Percentiles rank a stretch among this genome's conserved stretches.
Conservation (phyloP, 768 basidiomycete genomes). For the Punctularia strigosozonata region DNA sequence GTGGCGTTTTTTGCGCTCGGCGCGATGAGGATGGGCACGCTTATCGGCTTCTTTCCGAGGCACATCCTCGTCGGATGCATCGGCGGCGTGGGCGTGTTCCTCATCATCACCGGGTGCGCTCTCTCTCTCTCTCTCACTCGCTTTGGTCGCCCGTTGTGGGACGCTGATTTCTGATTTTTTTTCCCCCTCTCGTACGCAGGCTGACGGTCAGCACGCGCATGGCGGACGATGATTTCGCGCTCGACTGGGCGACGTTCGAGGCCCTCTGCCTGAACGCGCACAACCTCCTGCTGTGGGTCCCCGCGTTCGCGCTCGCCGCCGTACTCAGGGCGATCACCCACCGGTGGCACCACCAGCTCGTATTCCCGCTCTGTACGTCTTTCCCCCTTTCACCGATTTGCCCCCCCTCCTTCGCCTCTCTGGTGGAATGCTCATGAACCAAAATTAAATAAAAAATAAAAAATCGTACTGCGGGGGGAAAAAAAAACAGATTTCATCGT, state of each 20-base stretch:
- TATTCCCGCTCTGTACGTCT: constrained; percentile 77
- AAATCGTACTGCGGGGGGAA: no score
- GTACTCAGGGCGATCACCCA: constrained; percentile 72
- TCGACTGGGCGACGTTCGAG: constrained; percentile 51
- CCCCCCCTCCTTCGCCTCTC: no score
- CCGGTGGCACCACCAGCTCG: constrained; percentile 73
- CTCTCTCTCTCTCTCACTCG: background rate
- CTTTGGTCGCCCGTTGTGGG: background rate
- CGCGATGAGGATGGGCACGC: constrained; percentile 64
- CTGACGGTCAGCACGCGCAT: constrained; percentile 79
- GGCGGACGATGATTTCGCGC: constrained; percentile 63
- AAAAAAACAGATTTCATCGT: constrained; percentile 51
- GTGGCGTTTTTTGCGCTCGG: constrained; percentile 83
- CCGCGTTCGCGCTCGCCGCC: constrained; percentile 68
- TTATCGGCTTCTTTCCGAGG: constrained; percentile 93
- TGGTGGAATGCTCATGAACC: no score
- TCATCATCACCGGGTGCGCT: constrained; percentile 76
- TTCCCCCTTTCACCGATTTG: constrained; percentile 10
- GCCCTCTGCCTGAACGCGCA: constrained; percentile 55
- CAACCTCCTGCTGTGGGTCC: constrained; percentile 64
- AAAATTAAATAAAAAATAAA: no score
- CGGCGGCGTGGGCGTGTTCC: constrained; percentile 91
- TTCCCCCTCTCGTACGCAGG: constrained; percentile 21
- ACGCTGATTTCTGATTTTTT: background rate
- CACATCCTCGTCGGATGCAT: constrained; percentile 98